Evolutionary conservation across 768 basidiomycete genomes (phyloP), one percentile per base, ranked within the genome.

Genomic region (Trametes sanguinea): DNA sequence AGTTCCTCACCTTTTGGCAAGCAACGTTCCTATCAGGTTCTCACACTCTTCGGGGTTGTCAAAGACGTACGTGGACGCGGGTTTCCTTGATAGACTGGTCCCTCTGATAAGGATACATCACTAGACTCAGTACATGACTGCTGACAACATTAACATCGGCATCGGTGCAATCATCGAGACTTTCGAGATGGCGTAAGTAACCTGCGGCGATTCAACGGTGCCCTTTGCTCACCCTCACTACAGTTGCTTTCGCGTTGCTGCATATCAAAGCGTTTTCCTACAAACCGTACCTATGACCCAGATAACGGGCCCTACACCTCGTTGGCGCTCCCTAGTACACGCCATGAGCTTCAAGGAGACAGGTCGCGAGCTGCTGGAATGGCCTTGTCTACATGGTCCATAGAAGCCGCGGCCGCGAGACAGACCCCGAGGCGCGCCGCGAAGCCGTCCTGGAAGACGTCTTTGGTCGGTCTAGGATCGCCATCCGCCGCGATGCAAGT

Each of bases 1-100:
- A n/a, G 0, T 89, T 90, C 69, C 75, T 90, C 16, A 89, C 87
- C 6, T 91, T 91, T 70, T 92, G 89, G 89, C 89, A 91, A 72
- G 81, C 85, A 14, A 84, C 81, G 0, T 76, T 84, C 37, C 77
- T 92, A 13, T 81, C 83, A 3, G 60, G 60, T 84, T 14, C 78
- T 91, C 11, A 79, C 77, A 42, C 77, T 82, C 70, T 75, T 87
- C 57, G 83, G 82, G 0, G 75, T 88, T 4, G 80, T 91, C 59
- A 88, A 88, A 73, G 81, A 83, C 71, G 87, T 87, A 67, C 47
- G 80, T 71, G 8, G n/a, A 16, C 22, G 22, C 22, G 22, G 22
- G 22, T 22, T 22, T 22, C 22, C 22, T 22, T 22, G 22, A 22
- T 22, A 22, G 1, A 22, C 22, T 22, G 22, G 22, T 22, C 22